A percentile compares a stretch with the other conserved stretches of the same genome.
Conservation (phyloP, 768 basidiomycete genomes). For the Amylocystis lapponica region DNA sequence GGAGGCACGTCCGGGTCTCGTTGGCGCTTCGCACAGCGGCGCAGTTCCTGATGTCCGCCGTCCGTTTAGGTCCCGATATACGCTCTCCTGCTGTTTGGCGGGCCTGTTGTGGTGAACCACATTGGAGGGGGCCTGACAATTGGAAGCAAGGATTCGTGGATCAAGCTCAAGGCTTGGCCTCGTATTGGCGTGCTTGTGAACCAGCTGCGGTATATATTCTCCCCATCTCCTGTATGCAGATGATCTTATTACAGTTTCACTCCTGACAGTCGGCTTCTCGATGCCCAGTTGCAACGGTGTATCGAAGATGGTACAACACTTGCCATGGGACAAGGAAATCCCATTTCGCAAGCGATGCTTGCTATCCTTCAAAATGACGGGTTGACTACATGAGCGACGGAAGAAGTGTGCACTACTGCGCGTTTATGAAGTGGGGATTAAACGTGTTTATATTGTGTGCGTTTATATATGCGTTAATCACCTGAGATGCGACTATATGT, state of each 20-base stretch:
- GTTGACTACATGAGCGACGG: conserved; percentile 9
- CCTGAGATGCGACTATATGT: too few relatives aligned
- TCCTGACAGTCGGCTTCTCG: conserved; percentile 52
- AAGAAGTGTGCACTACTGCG: background rate
- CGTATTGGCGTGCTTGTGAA: conserved; percentile 87
- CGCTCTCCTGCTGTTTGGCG: conserved; percentile 80
- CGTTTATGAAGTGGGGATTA: background rate
- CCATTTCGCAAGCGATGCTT: conserved; percentile 45
- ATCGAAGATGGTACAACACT: conserved; percentile 57
- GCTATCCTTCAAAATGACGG: conserved; percentile 35
- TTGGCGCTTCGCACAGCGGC: background rate
- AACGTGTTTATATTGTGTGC: background rate
- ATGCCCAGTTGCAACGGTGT: conserved; percentile 57
- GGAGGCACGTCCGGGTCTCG: conserved; percentile 45
- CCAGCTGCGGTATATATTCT: conserved; percentile 58
- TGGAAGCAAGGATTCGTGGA: conserved; percentile 41
- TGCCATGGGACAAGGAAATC: conserved; percentile 39
- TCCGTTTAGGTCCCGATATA: conserved; percentile 75
- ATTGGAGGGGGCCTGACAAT: conserved; percentile 71
- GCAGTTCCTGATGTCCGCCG: background rate
- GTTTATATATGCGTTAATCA: too few relatives aligned
- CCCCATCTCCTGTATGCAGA: background rate
- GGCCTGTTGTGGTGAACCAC: conserved; percentile 71
- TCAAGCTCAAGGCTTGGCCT: conserved; percentile 80
- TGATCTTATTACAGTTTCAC: too few relatives aligned